A percentile compares a stretch with the other conserved stretches of the same genome.
phyloP scores from a whole-genome alignment of 2,329 filamentous ascomycete species.

The Nakataea oryzae region DNA sequence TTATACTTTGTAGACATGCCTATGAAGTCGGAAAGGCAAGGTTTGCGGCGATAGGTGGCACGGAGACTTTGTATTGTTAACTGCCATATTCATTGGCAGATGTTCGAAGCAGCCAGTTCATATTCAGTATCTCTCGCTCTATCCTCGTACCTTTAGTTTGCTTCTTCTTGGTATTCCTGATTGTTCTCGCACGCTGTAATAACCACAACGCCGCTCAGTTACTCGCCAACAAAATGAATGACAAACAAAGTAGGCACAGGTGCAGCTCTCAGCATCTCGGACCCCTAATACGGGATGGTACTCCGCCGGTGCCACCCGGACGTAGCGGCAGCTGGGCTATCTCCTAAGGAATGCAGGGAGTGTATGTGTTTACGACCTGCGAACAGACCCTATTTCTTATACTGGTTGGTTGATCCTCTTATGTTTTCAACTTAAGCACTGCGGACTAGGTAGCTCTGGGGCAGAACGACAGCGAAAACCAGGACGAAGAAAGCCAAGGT shows the following conservation, averaged over 20 bases:
- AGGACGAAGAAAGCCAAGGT: slow-evolving; percentile 34
- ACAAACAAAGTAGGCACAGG: not conserved
- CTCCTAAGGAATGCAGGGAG: too few relatives aligned
- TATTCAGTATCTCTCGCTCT: not conserved
- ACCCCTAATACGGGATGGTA: not conserved
- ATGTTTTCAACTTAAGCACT: not conserved
- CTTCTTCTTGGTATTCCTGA: too few relatives aligned
- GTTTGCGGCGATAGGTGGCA: too few relatives aligned
- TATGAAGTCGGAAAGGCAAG: too few relatives aligned
- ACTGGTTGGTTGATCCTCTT: not conserved
- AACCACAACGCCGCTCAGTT: not conserved
- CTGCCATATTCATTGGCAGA: not conserved
- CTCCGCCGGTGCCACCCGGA: not conserved
- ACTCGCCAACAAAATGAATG: not conserved
- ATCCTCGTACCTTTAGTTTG: not conserved
- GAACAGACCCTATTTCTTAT: not conserved
- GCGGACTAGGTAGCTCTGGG: slow-evolving; percentile 36
- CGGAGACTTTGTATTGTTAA: not conserved
- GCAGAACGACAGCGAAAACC: slow-evolving; percentile 36
- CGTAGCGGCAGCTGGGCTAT: not conserved
- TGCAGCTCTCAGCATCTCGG: not conserved
- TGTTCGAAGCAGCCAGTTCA: not conserved
- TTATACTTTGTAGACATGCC: too few relatives aligned
- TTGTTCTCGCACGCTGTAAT: not conserved
- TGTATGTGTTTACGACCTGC: not conserved